Percentiles rank a stretch among this genome's conserved stretches.
phyloP scores from a whole-genome alignment of 108 stramenopile genomes.

The Bacterosira constricta region DNA sequence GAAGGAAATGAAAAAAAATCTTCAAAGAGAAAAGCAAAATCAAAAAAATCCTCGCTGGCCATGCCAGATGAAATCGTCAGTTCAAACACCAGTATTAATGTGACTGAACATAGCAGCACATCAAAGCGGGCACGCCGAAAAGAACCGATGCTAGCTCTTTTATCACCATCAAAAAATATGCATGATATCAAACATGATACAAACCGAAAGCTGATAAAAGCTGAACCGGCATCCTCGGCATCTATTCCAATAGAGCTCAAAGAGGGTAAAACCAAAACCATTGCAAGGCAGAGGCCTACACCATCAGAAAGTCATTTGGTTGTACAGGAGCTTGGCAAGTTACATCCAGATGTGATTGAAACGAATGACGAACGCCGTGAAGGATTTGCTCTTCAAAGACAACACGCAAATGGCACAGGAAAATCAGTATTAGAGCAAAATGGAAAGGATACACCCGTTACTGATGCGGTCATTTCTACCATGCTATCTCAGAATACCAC shows the following conservation, averaged over 20 bases:
- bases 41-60: neutral
- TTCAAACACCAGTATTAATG: conserved; percentile 2
- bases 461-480: conserved; percentile 73
- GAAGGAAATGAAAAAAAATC: neutral
- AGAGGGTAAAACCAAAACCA: neutral
- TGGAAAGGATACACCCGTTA: conserved; percentile 33
- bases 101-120: too few relatives aligned
- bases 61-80: neutral
- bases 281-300: conserved; percentile 20
- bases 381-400: conserved; percentile 6
- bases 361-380: conserved; percentile 51
- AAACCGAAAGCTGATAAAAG: neutral
- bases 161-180: neutral
- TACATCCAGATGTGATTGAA: conserved; percentile 69
- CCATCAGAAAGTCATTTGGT: conserved; percentile 46
- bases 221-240: neutral
- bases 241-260: neutral
- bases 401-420: conserved; percentile 11
- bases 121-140: neutral
- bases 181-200: too few relatives aligned
- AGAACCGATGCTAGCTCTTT: neutral
- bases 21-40: neutral
- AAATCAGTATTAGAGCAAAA: neutral
- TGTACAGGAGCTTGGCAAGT: conserved; percentile 44
- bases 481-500: conserved; percentile 88